These are phyloP conservation scores for Eudorina sp. DNA, from an alignment of 139 green algal species.

Conservation along the genomic window DNA sequence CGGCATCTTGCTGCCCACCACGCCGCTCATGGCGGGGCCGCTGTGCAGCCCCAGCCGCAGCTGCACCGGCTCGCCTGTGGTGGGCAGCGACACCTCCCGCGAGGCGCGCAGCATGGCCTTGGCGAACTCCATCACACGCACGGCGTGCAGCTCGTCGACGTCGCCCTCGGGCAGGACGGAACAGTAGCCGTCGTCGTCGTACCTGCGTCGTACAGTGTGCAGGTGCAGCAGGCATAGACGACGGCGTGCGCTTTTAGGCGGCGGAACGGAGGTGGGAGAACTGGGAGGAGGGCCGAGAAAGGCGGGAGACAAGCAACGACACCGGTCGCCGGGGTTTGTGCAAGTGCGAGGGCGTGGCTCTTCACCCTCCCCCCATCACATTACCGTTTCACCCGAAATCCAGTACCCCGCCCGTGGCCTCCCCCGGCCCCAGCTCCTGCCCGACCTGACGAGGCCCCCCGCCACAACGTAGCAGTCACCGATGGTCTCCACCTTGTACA, in stretches of 20 bases:
- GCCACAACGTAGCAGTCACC: conserved; percentile 63
- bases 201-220: no score
- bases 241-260: no score
- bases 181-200: conserved; percentile 28
- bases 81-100: background rate
- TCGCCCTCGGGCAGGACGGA: conserved; percentile 24
- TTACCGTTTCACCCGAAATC: no score
- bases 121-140: conserved; percentile 44
- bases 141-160: conserved; percentile 49
- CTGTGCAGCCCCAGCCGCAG: conserved; percentile 37
- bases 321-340: no score
- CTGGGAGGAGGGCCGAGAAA: no score
- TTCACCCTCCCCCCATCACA: no score
- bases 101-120: conserved; percentile 45
- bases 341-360: no score
- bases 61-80: conserved; percentile 21
- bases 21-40: conserved; percentile 25
- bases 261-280: no score
- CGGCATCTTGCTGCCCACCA: conserved; percentile 38
- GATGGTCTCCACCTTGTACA: conserved; percentile 66
- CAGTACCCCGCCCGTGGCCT: background rate
- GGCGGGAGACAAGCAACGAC: no score
- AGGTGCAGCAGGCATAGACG: no score
- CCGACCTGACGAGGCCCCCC: conserved; percentile 49
- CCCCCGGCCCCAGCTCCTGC: background rate